phyloP scores from a whole-genome alignment of 768 basidiomycete genomes.

The Suillus subluteus region DNA sequence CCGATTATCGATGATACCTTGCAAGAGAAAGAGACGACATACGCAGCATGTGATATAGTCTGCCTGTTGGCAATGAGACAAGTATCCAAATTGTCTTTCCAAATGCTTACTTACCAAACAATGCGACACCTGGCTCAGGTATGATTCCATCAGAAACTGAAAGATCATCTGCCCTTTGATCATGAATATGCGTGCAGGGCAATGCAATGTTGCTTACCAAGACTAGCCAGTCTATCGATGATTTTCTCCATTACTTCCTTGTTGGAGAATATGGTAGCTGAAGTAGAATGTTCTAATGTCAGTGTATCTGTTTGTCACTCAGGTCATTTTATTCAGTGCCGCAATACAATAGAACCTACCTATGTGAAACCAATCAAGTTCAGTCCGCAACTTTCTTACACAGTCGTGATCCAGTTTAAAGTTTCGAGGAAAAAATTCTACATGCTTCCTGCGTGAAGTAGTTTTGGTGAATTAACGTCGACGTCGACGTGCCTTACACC shows the following conservation, averaged over 20 bases:
- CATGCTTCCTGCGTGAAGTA: background rate
- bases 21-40: background rate
- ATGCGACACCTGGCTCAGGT: background rate
- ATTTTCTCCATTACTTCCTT: background rate
- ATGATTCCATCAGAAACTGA: background rate
- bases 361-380: background rate
- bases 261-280: background rate
- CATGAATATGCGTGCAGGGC: background rate
- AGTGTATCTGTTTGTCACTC: background rate
- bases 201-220: background rate
- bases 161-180: background rate
- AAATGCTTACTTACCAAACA: background rate
- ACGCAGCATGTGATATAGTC: conserved; percentile 5
- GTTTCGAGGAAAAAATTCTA: background rate
- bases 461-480: background rate
- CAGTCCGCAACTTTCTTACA: background rate
- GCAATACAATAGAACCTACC: background rate
- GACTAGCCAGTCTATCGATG: background rate
- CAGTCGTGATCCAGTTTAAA: background rate
- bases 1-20: background rate
- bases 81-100: background rate
- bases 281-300: background rate
- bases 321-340: background rate
- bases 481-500: too few relatives aligned
- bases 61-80: background rate